phyloP scores from a whole-genome alignment of 192 early-diverging fungal genomes.

The Lobosporangium transversale region DNA sequence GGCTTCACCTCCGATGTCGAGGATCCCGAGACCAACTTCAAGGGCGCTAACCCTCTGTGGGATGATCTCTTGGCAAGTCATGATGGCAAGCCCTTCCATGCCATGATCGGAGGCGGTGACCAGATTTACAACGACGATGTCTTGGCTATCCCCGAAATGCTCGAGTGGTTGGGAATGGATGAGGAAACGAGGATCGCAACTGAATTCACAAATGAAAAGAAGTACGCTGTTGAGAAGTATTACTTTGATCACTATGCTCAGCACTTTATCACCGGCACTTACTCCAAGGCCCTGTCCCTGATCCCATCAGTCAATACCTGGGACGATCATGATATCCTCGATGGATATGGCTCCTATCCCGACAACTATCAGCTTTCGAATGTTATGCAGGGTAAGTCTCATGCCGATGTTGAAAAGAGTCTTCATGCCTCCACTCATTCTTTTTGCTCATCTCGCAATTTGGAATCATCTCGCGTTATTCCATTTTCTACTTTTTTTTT shows the following conservation, averaged over 20 bases:
- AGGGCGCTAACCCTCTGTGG: constrained; percentile 68
- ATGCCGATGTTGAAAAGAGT: not conserved
- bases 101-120: constrained; percentile 79
- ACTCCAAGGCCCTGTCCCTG: constrained; percentile 73
- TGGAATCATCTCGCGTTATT: constrained; percentile 8
- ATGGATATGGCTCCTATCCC: constrained; percentile 90
- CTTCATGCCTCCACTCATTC: not conserved
- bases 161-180: constrained; percentile 22
- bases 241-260: constrained; percentile 77
- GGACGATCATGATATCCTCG: constrained; percentile 92
- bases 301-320: constrained; percentile 80
- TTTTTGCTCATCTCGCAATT: not conserved
- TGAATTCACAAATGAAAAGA: constrained; percentile 32
- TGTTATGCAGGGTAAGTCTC: constrained; percentile 72
- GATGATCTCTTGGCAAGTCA: constrained; percentile 73
- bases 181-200: constrained; percentile 23
- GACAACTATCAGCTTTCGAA: constrained; percentile 73
- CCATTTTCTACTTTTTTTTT: constrained; percentile 9
- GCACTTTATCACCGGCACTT: constrained; percentile 65
- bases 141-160: constrained; percentile 31
- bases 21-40: constrained; percentile 58
- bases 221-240: constrained; percentile 57
- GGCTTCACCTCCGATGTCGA: constrained; percentile 71
- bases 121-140: constrained; percentile 77
- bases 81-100: constrained; percentile 70